These are phyloP conservation scores for Protomyces inundatus DNA, from an alignment of 1,139 yeast genomes.

Conservation along the genomic window DNA sequence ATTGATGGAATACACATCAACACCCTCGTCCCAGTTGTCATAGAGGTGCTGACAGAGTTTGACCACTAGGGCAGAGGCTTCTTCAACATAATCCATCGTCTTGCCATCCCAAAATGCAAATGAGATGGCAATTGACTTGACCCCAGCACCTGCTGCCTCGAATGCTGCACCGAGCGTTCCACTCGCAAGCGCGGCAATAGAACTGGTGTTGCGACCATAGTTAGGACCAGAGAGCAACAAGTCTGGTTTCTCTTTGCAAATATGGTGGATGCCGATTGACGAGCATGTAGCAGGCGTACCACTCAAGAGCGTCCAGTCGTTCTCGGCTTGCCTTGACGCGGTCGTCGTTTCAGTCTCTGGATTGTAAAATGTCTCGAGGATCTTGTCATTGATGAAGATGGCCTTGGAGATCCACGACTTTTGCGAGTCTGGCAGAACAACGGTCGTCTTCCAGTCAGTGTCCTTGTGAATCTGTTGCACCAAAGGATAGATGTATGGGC, in stretches of 20 bases:
- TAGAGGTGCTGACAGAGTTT: conserved; percentile 56
- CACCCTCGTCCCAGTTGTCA: conserved; percentile 50
- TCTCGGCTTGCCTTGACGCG: conserved; percentile 39
- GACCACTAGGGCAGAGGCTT: conserved; percentile 66
- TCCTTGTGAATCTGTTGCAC: conserved; percentile 59
- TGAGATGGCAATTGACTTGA: conserved; percentile 9
- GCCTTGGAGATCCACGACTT: conserved; percentile 92
- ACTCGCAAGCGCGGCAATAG: conserved; percentile 81
- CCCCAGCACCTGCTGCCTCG: conserved; percentile 65
- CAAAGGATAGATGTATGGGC: conserved; percentile 80
- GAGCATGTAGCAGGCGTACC: conserved; percentile 94
- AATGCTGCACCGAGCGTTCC: conserved; percentile 98
- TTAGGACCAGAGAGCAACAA: conserved; percentile 91
- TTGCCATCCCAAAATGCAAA: conserved; percentile 39
- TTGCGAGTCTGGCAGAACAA: conserved; percentile 30
- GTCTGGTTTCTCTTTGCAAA: conserved; percentile 59
- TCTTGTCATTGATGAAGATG: conserved; percentile 79
- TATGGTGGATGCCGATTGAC: conserved; percentile 78
- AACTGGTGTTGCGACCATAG: conserved; percentile 86
- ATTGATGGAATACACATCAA: conserved; percentile 77
- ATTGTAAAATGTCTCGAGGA: conserved; percentile 60
- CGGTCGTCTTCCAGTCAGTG: conserved; percentile 73
- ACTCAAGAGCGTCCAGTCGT: conserved; percentile 76
- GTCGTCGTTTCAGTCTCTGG: neutral
- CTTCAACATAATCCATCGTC: conserved; percentile 53